Percentiles rank a stretch among this genome's conserved stretches.
Evolutionary conservation across 2,329 filamentous ascomycete species (phyloP).

Genomic region (Aspergillus spinulosporus): DNA sequence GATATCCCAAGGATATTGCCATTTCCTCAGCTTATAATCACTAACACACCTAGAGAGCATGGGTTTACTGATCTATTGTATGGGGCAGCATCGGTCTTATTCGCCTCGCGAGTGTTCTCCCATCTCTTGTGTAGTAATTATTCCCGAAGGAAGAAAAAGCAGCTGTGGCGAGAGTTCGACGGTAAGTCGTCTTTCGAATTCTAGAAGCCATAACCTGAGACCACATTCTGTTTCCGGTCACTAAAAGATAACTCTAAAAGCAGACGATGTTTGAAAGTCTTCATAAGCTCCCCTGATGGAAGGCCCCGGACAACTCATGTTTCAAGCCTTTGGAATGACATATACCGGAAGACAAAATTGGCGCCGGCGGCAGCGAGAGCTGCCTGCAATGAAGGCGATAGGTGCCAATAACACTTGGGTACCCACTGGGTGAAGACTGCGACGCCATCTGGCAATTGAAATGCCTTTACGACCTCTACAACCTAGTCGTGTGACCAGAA

Average conservation of each 20-base stretch:
- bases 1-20: background rate
- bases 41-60: background rate
- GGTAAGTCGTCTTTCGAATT: conserved; percentile 11
- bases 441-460: conserved; percentile 63
- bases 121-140: conserved; percentile 15
- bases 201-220: background rate
- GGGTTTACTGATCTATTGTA: background rate
- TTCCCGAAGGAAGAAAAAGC: conserved; percentile 17
- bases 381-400: conserved; percentile 58
- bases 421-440: conserved; percentile 71
- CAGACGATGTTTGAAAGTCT: conserved; percentile 27
- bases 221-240: background rate
- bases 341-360: conserved; percentile 66
- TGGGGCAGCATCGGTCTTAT: background rate
- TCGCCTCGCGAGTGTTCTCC: conserved; percentile 14
- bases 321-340: conserved; percentile 76
- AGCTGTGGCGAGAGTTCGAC: conserved; percentile 30
- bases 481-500: conserved; percentile 70
- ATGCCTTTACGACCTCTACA: conserved; percentile 70
- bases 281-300: conserved; percentile 34
- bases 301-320: conserved; percentile 49
- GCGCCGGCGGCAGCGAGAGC: conserved; percentile 54
- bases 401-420: conserved; percentile 68
- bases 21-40: background rate
- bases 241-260: background rate